Evolutionary conservation across 2,329 filamentous ascomycete genomes (phyloP).

Genomic region (Aspergillus intermedius): DNA sequence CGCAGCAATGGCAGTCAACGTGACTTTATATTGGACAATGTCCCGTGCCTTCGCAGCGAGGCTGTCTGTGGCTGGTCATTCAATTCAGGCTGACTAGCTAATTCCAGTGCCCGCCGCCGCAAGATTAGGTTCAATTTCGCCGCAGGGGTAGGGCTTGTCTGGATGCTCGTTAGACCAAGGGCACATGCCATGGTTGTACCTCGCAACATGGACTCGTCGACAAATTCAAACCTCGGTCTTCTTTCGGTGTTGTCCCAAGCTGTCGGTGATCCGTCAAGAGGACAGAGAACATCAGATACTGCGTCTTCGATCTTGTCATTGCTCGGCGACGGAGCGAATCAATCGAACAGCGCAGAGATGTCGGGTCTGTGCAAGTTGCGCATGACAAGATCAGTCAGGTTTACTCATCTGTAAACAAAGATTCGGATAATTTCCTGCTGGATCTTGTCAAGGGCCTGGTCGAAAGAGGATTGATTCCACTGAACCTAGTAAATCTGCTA

Average conservation of each 20-base stretch:
- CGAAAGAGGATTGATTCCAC: constrained; percentile 10
- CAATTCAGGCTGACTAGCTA: no score
- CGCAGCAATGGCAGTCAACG: no score
- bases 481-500: constrained; percentile 9
- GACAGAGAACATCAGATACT: not conserved
- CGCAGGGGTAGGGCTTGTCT: not conserved
- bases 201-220: not conserved
- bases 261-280: not conserved
- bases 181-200: not conserved
- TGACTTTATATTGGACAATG: no score
- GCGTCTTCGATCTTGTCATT: not conserved
- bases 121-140: not conserved
- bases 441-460: not conserved
- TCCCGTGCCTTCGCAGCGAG: no score
- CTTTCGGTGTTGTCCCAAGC: not conserved
- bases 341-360: not conserved
- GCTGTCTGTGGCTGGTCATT: no score
- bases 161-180: not conserved
- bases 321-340: not conserved
- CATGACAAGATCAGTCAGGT: not conserved
- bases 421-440: not conserved
- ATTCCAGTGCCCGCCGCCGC: no score
- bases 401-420: not conserved
- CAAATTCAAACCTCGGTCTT: not conserved
- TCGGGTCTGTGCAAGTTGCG: not conserved